A percentile compares a stretch with the other conserved stretches of the same genome.
Conservation (phyloP, 1,139 yeast species). For the Saccharomycopsis crataegensis region DNA sequence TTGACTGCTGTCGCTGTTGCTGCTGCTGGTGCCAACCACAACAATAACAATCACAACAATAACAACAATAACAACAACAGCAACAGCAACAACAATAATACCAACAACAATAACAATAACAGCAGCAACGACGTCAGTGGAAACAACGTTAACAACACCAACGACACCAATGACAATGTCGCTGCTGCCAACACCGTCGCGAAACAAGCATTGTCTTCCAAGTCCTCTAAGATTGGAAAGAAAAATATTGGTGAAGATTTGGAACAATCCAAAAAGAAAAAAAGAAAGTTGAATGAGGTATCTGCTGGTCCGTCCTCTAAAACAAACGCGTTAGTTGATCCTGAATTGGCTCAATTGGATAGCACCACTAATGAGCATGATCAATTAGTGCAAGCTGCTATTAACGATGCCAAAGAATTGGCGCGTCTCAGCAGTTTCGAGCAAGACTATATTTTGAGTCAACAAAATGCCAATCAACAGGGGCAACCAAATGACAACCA, state of each 20-base stretch:
- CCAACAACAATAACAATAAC: constrained; percentile 5
- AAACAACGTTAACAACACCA: not conserved
- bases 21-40: constrained; percentile 18
- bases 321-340: constrained; percentile 39
- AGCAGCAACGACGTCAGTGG: not conserved
- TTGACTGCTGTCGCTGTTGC: constrained; percentile 19
- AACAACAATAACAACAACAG: constrained; percentile 19
- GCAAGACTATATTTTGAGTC: constrained; percentile 32
- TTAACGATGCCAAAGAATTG: constrained; percentile 56
- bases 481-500: constrained; percentile 20
- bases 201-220: not conserved
- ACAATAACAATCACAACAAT: constrained; percentile 21
- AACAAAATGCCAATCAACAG: constrained; percentile 12
- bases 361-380: constrained; percentile 40
- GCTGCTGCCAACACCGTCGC: not conserved
- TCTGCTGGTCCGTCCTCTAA: constrained; percentile 21
- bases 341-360: constrained; percentile 49
- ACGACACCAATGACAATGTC: constrained; percentile 1
- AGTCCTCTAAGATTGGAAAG: not conserved
- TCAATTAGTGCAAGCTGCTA: constrained; percentile 59
- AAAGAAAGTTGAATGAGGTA: constrained; percentile 22
- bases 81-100: constrained; percentile 22
- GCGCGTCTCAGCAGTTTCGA: constrained; percentile 43
- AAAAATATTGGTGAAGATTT: constrained; percentile 8
- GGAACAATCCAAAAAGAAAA: constrained; percentile 19